Evolutionary conservation across 768 basidiomycete genomes (phyloP).

Genomic region (Chalciporus sphaerocephalus): DNA sequence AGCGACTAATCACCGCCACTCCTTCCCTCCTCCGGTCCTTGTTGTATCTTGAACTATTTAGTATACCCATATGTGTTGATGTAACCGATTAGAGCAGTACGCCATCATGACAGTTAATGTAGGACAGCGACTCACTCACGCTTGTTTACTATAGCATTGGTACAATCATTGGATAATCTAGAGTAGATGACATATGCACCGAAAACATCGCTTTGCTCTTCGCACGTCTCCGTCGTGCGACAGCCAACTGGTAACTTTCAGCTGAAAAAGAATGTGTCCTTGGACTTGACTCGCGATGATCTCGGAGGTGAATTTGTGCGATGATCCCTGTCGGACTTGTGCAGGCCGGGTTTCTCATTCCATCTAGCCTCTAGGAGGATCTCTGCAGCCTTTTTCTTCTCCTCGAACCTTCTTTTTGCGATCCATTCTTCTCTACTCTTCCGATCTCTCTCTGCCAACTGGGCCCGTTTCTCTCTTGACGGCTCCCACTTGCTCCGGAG

Average conservation of each 20-base stretch:
- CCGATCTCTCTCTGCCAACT: slow-evolving; percentile 50
- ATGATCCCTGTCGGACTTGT: neutral
- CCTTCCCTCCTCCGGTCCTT: slow-evolving; percentile 5
- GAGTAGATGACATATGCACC: neutral
- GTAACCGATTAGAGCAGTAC: slow-evolving; percentile 5
- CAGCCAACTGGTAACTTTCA: slow-evolving; percentile 17
- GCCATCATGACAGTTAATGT: slow-evolving; percentile 8
- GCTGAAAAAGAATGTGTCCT: slow-evolving; percentile 41
- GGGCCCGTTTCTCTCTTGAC: slow-evolving; percentile 46
- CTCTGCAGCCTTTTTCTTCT: slow-evolving; percentile 37
- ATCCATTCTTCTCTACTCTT: slow-evolving; percentile 38
- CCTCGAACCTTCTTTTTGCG: slow-evolving; percentile 38
- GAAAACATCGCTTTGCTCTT: slow-evolving; percentile 1
- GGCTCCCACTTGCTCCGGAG: slow-evolving; percentile 73
- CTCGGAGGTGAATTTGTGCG: slow-evolving; percentile 5
- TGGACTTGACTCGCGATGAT: slow-evolving; percentile 24
- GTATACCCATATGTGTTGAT: slow-evolving; percentile 7
- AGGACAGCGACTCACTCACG: slow-evolving; percentile 3
- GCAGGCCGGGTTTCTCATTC: slow-evolving; percentile 9
- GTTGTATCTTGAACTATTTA: slow-evolving; percentile 12
- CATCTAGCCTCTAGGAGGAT: slow-evolving; percentile 23
- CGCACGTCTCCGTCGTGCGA: slow-evolving; percentile 10
- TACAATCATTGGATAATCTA: slow-evolving; percentile 1
- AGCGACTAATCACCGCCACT: slow-evolving; percentile 1
- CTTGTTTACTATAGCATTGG: neutral